Evolutionary conservation across 2,329 filamentous ascomycete species (phyloP).

Genomic region (Purpureocillium takamizusanense): DNA sequence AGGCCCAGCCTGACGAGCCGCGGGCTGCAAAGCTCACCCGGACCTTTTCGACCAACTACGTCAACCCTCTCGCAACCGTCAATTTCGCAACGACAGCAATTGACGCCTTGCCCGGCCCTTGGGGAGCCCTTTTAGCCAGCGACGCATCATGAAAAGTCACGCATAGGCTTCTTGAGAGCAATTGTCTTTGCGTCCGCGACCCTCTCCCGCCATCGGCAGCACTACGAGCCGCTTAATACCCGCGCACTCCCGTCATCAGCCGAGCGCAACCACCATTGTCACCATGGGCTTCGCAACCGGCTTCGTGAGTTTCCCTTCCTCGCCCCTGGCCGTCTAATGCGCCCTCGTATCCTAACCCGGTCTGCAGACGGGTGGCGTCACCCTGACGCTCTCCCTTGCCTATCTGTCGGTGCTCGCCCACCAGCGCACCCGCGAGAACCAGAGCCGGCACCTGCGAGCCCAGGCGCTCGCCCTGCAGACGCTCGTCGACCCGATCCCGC

Average conservation of each 20-base stretch:
- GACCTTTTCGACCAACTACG: constrained; percentile 5
- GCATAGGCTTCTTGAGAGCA: constrained; percentile 7
- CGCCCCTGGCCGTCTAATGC: neutral
- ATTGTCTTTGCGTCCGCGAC: neutral
- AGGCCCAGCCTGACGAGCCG: constrained; percentile 16
- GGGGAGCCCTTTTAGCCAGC: constrained; percentile 16
- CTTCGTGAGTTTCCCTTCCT: constrained; percentile 48
- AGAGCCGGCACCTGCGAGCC: constrained; percentile 46
- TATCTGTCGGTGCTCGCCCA: constrained; percentile 66
- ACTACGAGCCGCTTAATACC: neutral
- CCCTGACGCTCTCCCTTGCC: constrained; percentile 63
- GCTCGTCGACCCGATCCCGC: constrained; percentile 39
- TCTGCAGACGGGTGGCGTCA: constrained; percentile 61
- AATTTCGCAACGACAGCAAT: constrained; percentile 13
- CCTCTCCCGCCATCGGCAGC: neutral
- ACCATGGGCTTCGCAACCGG: constrained; percentile 66
- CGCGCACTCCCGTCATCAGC: neutral
- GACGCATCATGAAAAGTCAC: constrained; percentile 22
- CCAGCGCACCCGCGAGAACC: constrained; percentile 54
- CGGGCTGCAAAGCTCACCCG: too few relatives aligned
- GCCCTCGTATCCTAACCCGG: constrained; percentile 5
- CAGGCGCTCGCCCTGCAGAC: constrained; percentile 45
- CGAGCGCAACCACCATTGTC: constrained; percentile 1
- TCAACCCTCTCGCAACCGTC: constrained; percentile 16
- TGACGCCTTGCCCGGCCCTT: neutral